Evolutionary conservation across 106 monocot genomes (phyloP), one percentile per base, ranked within the genome.

Genomic region (Narthecium ossifragum): DNA sequence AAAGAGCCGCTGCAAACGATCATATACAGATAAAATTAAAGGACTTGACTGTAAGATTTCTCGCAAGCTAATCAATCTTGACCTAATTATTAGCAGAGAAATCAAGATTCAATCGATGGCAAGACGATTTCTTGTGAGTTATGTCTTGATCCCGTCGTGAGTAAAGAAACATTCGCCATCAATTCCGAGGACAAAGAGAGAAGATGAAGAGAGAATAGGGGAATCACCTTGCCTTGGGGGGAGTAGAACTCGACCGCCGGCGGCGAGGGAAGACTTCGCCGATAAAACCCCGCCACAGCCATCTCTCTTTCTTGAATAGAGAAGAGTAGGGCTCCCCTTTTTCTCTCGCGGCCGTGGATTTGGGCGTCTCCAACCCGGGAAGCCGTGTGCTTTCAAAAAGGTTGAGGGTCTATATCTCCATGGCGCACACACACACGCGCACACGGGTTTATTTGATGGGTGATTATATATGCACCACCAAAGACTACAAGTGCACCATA

Each of bases 171-270:
- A n/a, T n/a, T n/a, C n/a, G n/a, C n/a, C n/a, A n/a, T n/a, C n/a
- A n/a, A n/a, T n/a, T n/a, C n/a, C n/a, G n/a, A n/a, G n/a, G n/a
- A n/a, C n/a, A n/a, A n/a, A n/a, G 0, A 50, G 49, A 53, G 28
- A 9, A 26, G 9, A 29, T 28, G 14, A 0, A 21, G 2, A 36
- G 56, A 22, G 6, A 11, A 10, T 31, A 56, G 11, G 27, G 28
- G 39, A 18, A 26, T 60, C 10, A 84, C 84, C 79, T 79, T 84
- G 9, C 91, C 91, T 54, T 86, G 82, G 20, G 73, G 26, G 0
- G 91, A 92, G 32, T 85, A 82, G 79, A 92, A 86, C 57, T 92
- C 91, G 71, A 92, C 72, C 30, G 91, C 91, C 17, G 91, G 91
- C 6, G 91, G 91, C 24, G 86, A 92, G 0, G 91, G 91, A 14